Base-by-base conservation (phyloP, 441 rosid genomes). In the Eutrema salsugineum region DNA sequence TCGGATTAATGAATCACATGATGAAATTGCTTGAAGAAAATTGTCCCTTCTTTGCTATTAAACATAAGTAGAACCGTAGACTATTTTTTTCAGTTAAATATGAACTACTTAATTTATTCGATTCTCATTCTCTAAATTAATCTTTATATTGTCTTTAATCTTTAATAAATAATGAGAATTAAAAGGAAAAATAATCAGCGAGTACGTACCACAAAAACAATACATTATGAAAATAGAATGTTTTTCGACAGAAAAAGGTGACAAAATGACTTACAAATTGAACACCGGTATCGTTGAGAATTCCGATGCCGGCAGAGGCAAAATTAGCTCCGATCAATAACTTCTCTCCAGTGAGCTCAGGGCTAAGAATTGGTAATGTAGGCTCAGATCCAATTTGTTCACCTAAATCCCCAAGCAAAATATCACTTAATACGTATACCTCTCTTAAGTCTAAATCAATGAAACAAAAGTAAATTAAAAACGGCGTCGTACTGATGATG, bases 261-360 rank as follows among this genome's bases (percentile, higher is more conserved):
- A 24, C 14, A 22, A 22, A 11, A 43, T 14, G 44, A 74, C 86
- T 39, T 82, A 88, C 90, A 71, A 88, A 88, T 62, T 88, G 88
- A 62, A 86, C 2, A 35, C 93, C 90, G 4, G 93, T 88, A 69
- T 88, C 93, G 50, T 88, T 83, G 36, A 88, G 85, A 22, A 88
- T 78, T 57, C 93, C 93, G 19, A 88, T 82, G 16, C 93, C 89
- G 30, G 90, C 93, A 32, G 93, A 86, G 35, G 93, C 93, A 66
- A 86, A 88, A 62, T 88, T 88, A 39, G 93, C 90, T 28, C 93
- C 93, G 22, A 83, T 63, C 32, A 86, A 76, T 24, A 88, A 76
- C 49, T 19, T 86, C 56, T 81, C 63, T 27, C 93, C 90, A 0
- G 46, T 82, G 71, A 88, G 88, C 64, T 79, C 63, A 11, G 93